Evolutionary conservation across 441 rosid genomes (phyloP).

Genomic region (Adansonia rubrostipa): DNA sequence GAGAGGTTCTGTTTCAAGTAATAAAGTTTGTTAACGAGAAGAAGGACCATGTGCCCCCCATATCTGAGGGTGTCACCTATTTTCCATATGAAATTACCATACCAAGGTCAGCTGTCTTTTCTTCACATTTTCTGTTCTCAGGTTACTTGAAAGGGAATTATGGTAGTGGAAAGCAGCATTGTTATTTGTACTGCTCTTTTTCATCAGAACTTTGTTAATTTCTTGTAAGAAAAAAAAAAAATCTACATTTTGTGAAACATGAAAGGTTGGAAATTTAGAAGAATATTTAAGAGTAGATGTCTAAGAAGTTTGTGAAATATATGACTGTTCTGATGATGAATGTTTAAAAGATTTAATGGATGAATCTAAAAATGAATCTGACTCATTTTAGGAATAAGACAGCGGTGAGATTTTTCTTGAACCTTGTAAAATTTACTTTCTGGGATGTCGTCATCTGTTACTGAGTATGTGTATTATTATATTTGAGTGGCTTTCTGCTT

Average conservation of each 20-base stretch:
- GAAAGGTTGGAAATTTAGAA: background rate
- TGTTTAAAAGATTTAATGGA: background rate
- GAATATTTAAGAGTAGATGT: background rate
- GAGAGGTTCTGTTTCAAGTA: slow-evolving; percentile 85
- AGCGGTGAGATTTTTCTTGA: background rate
- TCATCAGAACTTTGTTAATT: background rate
- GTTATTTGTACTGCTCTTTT: background rate
- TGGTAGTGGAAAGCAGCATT: background rate
- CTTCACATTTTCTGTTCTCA: background rate
- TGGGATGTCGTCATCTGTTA: background rate
- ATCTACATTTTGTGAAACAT: background rate
- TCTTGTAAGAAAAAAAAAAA: background rate
- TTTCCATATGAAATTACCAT: slow-evolving; percentile 82
- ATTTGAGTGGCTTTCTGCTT: background rate
- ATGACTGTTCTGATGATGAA: background rate
- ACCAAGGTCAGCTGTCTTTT: slow-evolving; percentile 68
- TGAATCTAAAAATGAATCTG: background rate
- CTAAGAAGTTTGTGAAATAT: background rate
- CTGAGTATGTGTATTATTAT: background rate
- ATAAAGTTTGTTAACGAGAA: slow-evolving; percentile 92
- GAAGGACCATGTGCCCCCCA: slow-evolving; percentile 91
- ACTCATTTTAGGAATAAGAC: background rate
- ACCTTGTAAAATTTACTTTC: background rate
- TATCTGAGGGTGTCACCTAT: slow-evolving; percentile 74
- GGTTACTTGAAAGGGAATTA: background rate